A percentile compares a stretch with the other conserved stretches of the same genome.
These are phyloP conservation scores for Geotrichum citri-aurantii DNA, from an alignment of 1,139 yeast genomes.

Conservation along the genomic window DNA sequence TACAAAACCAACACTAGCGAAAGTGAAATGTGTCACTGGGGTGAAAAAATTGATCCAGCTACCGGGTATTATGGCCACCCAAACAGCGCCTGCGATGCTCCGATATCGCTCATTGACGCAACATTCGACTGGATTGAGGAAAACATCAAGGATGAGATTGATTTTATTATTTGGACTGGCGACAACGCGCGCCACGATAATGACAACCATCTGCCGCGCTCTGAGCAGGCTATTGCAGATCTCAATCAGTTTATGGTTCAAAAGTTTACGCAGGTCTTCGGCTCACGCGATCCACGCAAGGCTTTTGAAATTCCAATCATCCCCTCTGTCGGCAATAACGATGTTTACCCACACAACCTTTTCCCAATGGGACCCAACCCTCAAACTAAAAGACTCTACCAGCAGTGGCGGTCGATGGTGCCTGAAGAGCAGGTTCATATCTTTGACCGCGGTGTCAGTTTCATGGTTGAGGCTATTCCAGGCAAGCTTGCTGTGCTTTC, in stretches of 20 bases:
- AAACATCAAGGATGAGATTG: constrained; percentile 66
- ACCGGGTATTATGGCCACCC: constrained; percentile 21
- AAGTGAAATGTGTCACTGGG: constrained; percentile 55
- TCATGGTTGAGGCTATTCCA: constrained; percentile 70
- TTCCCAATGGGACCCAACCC: constrained; percentile 80
- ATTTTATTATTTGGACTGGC: constrained; percentile 86
- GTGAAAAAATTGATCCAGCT: constrained; percentile 29
- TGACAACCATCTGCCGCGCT: constrained; percentile 66
- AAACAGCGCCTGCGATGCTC: constrained; percentile 47
- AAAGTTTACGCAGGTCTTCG: constrained; percentile 48
- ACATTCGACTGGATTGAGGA: constrained; percentile 63
- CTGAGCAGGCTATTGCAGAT: constrained; percentile 62
- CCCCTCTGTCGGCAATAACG: constrained; percentile 79
- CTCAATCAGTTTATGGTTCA: constrained; percentile 59
- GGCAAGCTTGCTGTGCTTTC: constrained; percentile 70
- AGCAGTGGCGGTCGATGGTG: constrained; percentile 67
- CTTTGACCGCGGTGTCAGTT: constrained; percentile 71
- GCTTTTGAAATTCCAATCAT: constrained; percentile 43
- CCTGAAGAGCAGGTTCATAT: constrained; percentile 73
- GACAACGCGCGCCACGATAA: constrained; percentile 84
- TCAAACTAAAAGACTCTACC: constrained; percentile 70
- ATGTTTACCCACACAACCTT: constrained; percentile 81
- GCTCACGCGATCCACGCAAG: constrained; percentile 39
- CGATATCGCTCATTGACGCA: constrained; percentile 52
- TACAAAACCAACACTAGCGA: constrained; percentile 51